Conservation (phyloP, 805 yeast species). For the Zygoascus ofunaensis region DNA sequence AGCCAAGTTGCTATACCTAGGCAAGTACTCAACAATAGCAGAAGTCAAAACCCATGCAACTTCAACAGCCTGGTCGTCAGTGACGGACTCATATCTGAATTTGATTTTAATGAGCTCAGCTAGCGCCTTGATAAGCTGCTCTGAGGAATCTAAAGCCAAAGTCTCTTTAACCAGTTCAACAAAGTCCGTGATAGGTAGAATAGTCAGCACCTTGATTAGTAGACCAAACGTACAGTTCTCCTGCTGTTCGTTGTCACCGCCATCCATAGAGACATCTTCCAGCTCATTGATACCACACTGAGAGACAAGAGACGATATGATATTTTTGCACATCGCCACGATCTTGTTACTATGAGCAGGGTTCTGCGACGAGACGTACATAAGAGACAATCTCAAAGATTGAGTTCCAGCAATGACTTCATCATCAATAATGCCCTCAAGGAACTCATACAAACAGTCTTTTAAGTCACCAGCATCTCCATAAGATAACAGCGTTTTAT, state of each 20-base stretch:
- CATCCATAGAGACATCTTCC: not conserved
- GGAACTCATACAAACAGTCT: conserved; percentile 45
- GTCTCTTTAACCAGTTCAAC: conserved; percentile 50
- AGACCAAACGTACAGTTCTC: conserved; percentile 40
- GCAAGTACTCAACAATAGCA: conserved; percentile 17
- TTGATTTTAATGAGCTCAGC: conserved; percentile 42
- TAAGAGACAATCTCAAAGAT: conserved; percentile 36
- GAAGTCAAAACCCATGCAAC: conserved; percentile 36
- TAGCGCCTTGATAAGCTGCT: conserved; percentile 38
- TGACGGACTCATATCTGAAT: conserved; percentile 57
- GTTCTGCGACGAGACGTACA: not conserved
- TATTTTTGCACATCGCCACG: not conserved
- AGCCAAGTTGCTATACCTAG: conserved; percentile 36
- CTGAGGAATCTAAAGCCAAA: conserved; percentile 34
- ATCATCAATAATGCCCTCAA: conserved; percentile 40
- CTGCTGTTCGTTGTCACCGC: not conserved
- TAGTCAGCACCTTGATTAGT: conserved; percentile 52
- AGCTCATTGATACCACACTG: not conserved
- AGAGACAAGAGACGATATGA: not conserved
- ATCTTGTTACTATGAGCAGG: not conserved
- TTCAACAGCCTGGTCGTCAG: conserved; percentile 39
- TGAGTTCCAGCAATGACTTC: conserved; percentile 35
- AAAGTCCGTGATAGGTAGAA: conserved; percentile 69
- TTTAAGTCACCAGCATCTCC: conserved; percentile 35
- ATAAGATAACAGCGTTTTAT: not conserved